These are phyloP conservation scores for Monosporascus sp. DNA, from an alignment of 2,329 filamentous ascomycete genomes.

Conservation along the genomic window DNA sequence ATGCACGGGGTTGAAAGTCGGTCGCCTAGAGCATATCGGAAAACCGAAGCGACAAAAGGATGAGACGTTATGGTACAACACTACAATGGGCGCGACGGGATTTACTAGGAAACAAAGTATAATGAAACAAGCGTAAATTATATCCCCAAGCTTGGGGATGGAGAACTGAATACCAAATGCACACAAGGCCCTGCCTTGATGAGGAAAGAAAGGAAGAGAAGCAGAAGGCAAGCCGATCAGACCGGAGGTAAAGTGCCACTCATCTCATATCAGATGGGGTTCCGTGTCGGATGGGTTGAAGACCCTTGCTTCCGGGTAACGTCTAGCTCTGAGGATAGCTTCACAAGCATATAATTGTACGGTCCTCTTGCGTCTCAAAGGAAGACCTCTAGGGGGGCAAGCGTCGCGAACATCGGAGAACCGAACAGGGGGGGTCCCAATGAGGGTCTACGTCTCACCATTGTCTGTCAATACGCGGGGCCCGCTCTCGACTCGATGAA, in stretches of 20 bases:
- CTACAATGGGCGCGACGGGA: constrained; percentile 5
- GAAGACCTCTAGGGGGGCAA: background rate
- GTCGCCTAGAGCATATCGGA: background rate
- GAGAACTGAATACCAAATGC: constrained; percentile 16
- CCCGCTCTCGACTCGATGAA: background rate
- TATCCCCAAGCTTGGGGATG: constrained; percentile 15
- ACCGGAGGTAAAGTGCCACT: constrained; percentile 11
- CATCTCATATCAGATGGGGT: constrained; percentile 13
- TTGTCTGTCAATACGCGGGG: background rate
- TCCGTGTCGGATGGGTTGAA: constrained; percentile 11
- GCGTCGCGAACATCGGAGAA: too few species aligned
- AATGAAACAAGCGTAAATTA: constrained; percentile 2
- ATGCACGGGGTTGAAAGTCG: background rate
- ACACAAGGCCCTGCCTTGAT: constrained; percentile 23
- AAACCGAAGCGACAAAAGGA: background rate
- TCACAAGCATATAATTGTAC: background rate
- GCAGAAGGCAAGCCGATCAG: constrained; percentile 9
- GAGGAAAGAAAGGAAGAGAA: constrained; percentile 9
- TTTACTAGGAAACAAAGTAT: constrained; percentile 11
- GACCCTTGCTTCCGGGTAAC: constrained; percentile 5
- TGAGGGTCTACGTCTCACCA: background rate
- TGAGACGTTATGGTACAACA: background rate
- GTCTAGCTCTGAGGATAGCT: background rate
- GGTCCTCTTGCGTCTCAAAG: background rate
- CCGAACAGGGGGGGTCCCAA: background rate